Evolutionary conservation across 2,329 filamentous ascomycete species (phyloP), one percentile per base, ranked within the genome.

Genomic region (Cladophialophora bantiana): DNA sequence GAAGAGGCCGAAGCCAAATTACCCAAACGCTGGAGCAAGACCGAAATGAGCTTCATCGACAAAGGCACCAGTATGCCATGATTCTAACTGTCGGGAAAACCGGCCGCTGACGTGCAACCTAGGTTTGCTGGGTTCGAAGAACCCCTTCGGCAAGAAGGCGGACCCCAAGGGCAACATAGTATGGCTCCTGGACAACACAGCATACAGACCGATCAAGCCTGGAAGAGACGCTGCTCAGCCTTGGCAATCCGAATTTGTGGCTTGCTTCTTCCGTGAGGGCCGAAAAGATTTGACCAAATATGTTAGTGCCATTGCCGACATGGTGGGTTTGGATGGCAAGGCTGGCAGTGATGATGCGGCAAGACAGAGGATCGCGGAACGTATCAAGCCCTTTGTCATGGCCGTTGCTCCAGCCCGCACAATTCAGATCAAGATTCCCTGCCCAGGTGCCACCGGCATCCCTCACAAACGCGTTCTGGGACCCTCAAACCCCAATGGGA

Each of bases 161-260:
- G 85, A 88, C 62, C 82, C 83, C 15, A 80, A 86, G n/a, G 78
- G 83, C 58, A 90, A 97, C 76, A 88, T 86, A 13, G 88, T 97
- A 48, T 97, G 94, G 94, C 82, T 97, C 7, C 83, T 97, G 56
- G 93, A 98, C 81, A 97, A 95, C 74, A 94, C 91, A 2, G 94
- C 93, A 4, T 94, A 90, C 76, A 86, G 87, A 67, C 73, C 77
- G 31, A 59, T 75, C 61, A 75, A 76, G 68, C 54, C 74, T 66
- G 73, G 74, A 18, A 73, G 77, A 65, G 77, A 79, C 1, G 31
- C 35, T 12, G n/a, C 48, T 56, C 61, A 77, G 75, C 69, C 74
- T 60, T 97, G 93, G 93, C 84, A 91, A 74, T 90, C 90, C 32
- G 92, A 97, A 75, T 93, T 94, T 68, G 88, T 96, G 0, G 88